Conservation (phyloP, 192 early-diverging fungal genomes). For the Coemansia sp. region DNA sequence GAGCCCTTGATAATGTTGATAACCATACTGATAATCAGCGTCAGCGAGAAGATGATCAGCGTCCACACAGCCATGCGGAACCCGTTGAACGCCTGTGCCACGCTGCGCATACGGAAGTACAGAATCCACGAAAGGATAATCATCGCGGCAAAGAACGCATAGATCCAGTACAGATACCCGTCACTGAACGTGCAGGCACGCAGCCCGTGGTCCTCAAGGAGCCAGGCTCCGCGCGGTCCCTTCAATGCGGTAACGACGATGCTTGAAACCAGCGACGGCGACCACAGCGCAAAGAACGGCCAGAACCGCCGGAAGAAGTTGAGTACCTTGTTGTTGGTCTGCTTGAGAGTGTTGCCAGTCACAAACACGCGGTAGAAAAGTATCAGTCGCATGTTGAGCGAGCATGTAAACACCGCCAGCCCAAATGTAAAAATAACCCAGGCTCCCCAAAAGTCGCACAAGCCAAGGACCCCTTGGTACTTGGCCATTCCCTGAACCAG, state of each 20-base stretch:
- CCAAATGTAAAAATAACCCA: slow-evolving; percentile 42
- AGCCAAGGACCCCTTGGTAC: slow-evolving; percentile 35
- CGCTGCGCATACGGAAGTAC: slow-evolving; percentile 37
- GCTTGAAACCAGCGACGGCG: slow-evolving; percentile 27
- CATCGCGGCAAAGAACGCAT: slow-evolving; percentile 36
- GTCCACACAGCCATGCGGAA: slow-evolving; percentile 48
- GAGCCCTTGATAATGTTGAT: slow-evolving; percentile 49
- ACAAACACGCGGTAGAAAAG: slow-evolving; percentile 43
- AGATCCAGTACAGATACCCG: slow-evolving; percentile 42
- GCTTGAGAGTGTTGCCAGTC: slow-evolving; percentile 28
- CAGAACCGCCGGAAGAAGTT: slow-evolving; percentile 41
- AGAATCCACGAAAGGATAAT: slow-evolving; percentile 40
- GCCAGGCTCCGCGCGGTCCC: slow-evolving; percentile 41
- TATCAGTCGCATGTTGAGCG: slow-evolving; percentile 41
- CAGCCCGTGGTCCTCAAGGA: slow-evolving; percentile 39
- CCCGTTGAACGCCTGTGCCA: slow-evolving; percentile 45
- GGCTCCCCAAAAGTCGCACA: slow-evolving; percentile 35
- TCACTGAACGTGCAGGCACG: slow-evolving; percentile 40
- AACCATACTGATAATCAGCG: slow-evolving; percentile 31
- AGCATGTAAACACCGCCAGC: slow-evolving; percentile 17
- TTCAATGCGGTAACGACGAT: slow-evolving; percentile 24
- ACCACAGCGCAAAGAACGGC: slow-evolving; percentile 40
- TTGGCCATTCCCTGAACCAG: slow-evolving; percentile 41
- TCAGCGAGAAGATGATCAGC: slow-evolving; percentile 27
- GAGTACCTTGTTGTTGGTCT: slow-evolving; percentile 9